Conservation (phyloP, 805 yeast genomes). For the Zygoascus biomembranicola region DNA sequence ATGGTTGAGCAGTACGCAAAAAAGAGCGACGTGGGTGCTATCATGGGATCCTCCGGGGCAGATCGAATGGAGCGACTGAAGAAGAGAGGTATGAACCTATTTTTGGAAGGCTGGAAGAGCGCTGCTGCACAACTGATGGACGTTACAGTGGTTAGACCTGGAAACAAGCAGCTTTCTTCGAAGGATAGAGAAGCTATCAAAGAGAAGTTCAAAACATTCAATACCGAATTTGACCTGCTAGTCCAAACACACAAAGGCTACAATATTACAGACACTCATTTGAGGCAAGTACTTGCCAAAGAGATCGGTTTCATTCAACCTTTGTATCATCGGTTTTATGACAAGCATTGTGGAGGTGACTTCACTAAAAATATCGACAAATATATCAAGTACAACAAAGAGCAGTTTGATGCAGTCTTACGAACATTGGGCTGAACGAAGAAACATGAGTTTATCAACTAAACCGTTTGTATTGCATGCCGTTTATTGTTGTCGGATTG, state of each 20-base stretch:
- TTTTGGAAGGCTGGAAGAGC: constrained; percentile 67
- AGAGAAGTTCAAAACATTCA: constrained; percentile 76
- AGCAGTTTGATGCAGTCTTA: constrained; percentile 33
- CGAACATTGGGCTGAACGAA: constrained; percentile 23
- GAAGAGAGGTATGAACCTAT: constrained; percentile 63
- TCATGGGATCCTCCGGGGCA: constrained; percentile 52
- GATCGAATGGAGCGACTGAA: constrained; percentile 60
- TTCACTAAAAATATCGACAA: constrained; percentile 63
- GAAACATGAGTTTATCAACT: no score
- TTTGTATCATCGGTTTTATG: constrained; percentile 76
- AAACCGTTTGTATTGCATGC: no score
- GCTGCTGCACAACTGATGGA: constrained; percentile 73
- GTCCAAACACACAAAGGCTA: constrained; percentile 56
- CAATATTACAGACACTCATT: constrained; percentile 55
- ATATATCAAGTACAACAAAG: constrained; percentile 52
- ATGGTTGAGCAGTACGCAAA: constrained; percentile 67
- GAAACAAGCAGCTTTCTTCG: constrained; percentile 40
- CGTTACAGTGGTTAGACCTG: constrained; percentile 58
- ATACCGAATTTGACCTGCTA: constrained; percentile 73
- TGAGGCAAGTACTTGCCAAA: constrained; percentile 54
- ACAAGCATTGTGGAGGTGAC: constrained; percentile 61
- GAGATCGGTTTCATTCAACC: constrained; percentile 75
- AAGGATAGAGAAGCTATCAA: constrained; percentile 76
- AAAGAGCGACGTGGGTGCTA: constrained; percentile 31
- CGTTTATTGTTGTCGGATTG: no score